Evolutionary conservation across 148 eudicot genomes (phyloP), one percentile per base, ranked within the genome.

Genomic region (Bassia scoparia): DNA sequence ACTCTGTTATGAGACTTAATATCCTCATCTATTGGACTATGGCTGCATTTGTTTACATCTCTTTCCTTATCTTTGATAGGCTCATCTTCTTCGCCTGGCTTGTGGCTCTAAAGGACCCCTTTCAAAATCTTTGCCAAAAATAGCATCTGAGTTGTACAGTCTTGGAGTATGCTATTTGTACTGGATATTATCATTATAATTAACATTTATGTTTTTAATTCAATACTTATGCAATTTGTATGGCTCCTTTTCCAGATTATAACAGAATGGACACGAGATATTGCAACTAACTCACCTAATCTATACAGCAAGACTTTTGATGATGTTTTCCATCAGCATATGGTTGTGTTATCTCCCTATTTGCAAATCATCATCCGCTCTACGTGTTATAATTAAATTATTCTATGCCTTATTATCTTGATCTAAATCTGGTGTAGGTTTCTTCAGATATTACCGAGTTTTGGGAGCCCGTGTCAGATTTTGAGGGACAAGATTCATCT

Each of bases 11-110:
- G 58, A n/a, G n/a, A n/a, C n/a, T n/a, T n/a, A n/a, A n/a, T n/a
- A n/a, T n/a, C n/a, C n/a, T n/a, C 12, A 66, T 66, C 33, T 56
- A 18, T n/a, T 33, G 69, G 44, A 69, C 48, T 66, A n/a, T 66
- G 67, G 71, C 64, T 78, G 64, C 38, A 53, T 49, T 60, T 82
- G 52, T 23, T 67, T 65, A 70, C 73, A 18, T 78, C 3, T 35
- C 61, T n/a, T 33, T 78, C 43, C 63, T 55, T 23, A 43, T 66
- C 49, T 68, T n/a, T 75, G 68, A 31, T 80, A 95, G 99, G 99
- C 89, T 80, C 99, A 95, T 79, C 94, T 95, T 81, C 90, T 95
- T 82, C 99, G 97, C 58, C 72, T 92, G 82, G 96, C 97, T 71
- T 92, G 97, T 81, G 82, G 90, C 71, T 81, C 96, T 62, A 89